Percentiles rank a stretch among this genome's conserved stretches.
Evolutionary conservation across 148 eudicot genomes (phyloP).

Genomic region (Camellia granthamiana): DNA sequence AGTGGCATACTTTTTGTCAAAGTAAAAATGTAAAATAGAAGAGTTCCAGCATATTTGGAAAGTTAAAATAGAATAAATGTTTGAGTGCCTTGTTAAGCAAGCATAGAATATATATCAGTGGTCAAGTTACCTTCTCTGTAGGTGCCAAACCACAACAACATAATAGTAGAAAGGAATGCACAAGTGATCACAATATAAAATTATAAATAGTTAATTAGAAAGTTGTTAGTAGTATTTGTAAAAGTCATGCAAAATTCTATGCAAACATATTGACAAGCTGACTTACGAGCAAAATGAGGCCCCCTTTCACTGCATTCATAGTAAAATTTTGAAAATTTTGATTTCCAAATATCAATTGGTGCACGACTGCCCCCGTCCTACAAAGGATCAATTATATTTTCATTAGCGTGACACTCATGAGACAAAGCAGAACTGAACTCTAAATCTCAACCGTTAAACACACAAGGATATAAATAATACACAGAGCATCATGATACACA

Average conservation of each 20-base stretch:
- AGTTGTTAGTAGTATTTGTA: not conserved
- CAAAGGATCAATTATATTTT: constrained; percentile 8
- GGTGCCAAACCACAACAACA: not conserved
- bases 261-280: constrained; percentile 3
- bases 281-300: constrained; percentile 72
- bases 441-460: not conserved
- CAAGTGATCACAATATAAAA: not conserved
- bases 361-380: constrained; percentile 53
- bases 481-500: not conserved
- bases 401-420: not conserved
- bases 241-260: not conserved
- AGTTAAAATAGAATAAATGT: not conserved
- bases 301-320: constrained; percentile 93
- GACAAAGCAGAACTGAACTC: constrained; percentile 11
- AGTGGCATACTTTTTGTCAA: not conserved
- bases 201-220: not conserved
- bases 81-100: constrained; percentile 9
- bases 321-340: constrained; percentile 63
- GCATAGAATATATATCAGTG: not conserved
- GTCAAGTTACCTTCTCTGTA: too few relatives aligned
- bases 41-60: not conserved
- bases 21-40: not conserved
- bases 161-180: not conserved
- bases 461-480: not conserved
- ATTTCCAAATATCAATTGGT: constrained; percentile 86